phyloP scores from a whole-genome alignment of 352 stramenopile species.

The Peronosclerospora sorghi region DNA sequence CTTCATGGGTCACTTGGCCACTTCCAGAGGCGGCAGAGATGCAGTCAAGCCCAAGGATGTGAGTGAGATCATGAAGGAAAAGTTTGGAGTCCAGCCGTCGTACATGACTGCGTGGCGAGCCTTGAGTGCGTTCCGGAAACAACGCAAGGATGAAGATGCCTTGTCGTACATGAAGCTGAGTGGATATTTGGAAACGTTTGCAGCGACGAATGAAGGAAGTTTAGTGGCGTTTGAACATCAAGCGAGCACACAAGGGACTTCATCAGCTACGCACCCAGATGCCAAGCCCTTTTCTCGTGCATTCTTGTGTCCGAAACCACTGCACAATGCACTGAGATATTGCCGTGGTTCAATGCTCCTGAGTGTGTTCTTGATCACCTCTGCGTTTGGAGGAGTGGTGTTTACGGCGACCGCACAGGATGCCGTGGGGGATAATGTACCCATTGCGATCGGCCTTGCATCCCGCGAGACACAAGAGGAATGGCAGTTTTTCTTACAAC shows the following conservation, averaged over 20 bases:
- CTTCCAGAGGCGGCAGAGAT: constrained; percentile 24
- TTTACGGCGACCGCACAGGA: constrained; percentile 64
- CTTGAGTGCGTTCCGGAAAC: constrained; percentile 53
- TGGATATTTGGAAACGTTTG: constrained; percentile 55
- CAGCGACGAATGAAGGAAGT: constrained; percentile 39
- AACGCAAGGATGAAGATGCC: constrained; percentile 54
- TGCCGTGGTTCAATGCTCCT: constrained; percentile 53
- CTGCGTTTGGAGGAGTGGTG: constrained; percentile 51
- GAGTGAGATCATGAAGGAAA: constrained; percentile 73
- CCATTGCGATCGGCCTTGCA: constrained; percentile 48
- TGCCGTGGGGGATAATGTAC: constrained; percentile 65
- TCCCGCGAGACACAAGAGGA: constrained; percentile 39
- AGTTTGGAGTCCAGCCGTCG: constrained; percentile 62
- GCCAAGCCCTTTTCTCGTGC: constrained; percentile 41
- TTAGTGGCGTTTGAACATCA: constrained; percentile 55
- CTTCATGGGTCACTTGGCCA: constrained; percentile 38
- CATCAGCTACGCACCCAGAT: constrained; percentile 5
- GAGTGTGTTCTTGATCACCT: constrained; percentile 62
- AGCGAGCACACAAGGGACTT: constrained; percentile 3
- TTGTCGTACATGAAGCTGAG: constrained; percentile 57
- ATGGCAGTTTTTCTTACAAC: constrained; percentile 58
- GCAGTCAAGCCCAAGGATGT: constrained; percentile 65
- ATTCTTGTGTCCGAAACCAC: constrained; percentile 56
- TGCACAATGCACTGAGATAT: constrained; percentile 41
- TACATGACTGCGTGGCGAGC: constrained; percentile 78